These are phyloP conservation scores for Eleusine indica DNA, from an alignment of 176 grass and related monocot species.

Conservation along the genomic window DNA sequence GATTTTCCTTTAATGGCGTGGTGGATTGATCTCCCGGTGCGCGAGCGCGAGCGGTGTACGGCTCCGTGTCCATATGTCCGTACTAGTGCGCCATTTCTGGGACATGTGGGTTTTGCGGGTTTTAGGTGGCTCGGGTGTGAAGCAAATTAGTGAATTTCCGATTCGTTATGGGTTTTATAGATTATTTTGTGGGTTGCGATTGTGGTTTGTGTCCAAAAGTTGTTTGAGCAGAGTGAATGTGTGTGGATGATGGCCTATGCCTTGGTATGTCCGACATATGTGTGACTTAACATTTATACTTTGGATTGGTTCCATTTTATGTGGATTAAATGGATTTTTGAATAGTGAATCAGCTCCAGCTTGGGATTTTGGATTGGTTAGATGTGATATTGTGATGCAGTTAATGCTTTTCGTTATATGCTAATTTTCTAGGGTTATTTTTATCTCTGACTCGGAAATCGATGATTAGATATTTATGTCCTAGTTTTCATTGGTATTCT, in stretches of 20 bases:
- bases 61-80: not conserved
- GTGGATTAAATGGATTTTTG: not conserved
- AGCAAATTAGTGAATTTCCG: not conserved
- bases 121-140: not conserved
- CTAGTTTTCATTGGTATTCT: not conserved
- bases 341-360: not conserved
- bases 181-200: not conserved
- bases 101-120: not conserved
- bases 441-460: not conserved
- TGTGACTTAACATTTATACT: not conserved
- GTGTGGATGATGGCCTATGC: not conserved
- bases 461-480: not conserved
- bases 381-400: not conserved
- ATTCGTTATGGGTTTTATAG: not conserved
- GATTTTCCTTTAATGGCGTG: conserved; percentile 1
- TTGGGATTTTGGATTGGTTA: not conserved
- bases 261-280: not conserved
- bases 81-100: not conserved
- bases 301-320: not conserved
- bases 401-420: not conserved
- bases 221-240: not conserved
- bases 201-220: not conserved
- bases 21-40: not conserved
- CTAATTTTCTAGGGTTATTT: not conserved
- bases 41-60: not conserved